Conservation (phyloP, 768 basidiomycete genomes). For the Naganishia kalamii region DNA sequence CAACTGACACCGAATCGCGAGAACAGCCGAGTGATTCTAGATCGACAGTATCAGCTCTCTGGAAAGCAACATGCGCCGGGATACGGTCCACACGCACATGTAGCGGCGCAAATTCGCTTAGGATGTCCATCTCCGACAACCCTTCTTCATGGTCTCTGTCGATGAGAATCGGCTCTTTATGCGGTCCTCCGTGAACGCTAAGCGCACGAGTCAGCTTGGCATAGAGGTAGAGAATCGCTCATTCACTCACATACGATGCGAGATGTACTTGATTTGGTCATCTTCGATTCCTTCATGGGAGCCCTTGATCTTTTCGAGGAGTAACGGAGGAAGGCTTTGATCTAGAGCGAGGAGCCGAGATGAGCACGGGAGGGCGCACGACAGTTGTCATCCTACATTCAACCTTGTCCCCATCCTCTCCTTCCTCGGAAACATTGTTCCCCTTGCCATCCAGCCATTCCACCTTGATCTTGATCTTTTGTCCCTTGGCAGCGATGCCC, state of each 20-base stretch:
- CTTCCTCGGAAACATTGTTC: conserved; percentile 29
- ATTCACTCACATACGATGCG: conserved; percentile 42
- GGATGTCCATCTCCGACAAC: conserved; percentile 65
- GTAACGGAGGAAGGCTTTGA: conserved; percentile 35
- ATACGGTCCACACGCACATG: conserved; percentile 47
- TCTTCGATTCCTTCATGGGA: conserved; percentile 31
- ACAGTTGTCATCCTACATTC: conserved; percentile 33
- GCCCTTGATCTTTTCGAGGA: conserved; percentile 33
- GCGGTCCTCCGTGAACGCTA: conserved; percentile 82
- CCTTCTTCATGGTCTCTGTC: conserved; percentile 63
- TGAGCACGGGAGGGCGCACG: not conserved
- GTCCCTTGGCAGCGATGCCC: conserved; percentile 41
- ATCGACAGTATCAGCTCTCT: not conserved
- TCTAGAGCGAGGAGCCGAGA: conserved; percentile 23
- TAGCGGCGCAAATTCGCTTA: conserved; percentile 63
- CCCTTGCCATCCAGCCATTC: conserved; percentile 31
- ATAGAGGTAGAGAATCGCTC: not conserved
- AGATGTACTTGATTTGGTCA: conserved; percentile 46
- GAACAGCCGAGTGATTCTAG: conserved; percentile 50
- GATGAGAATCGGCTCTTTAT: conserved; percentile 63
- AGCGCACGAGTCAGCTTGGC: conserved; percentile 62
- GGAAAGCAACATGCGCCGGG: no score
- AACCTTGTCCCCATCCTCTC: conserved; percentile 37
- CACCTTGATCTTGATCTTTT: conserved; percentile 49
- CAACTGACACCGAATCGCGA: conserved; percentile 42